Evolutionary conservation across 164 flowering plant genomes (phyloP), one percentile per base, ranked within the genome.

Genomic region (Tinospora cordifolia): DNA sequence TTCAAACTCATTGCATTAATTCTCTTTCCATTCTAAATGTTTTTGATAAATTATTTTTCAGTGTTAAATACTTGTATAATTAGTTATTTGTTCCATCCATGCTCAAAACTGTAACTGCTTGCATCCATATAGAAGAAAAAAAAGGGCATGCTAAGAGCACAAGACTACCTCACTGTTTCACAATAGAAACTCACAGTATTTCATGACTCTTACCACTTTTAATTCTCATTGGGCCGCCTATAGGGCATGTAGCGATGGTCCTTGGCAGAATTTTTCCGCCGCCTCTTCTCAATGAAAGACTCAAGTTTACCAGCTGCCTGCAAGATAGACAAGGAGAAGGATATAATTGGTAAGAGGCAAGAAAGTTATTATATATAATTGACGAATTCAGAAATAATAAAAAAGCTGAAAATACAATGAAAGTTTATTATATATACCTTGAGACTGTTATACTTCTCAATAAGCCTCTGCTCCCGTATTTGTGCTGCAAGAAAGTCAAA

Each of bases 231-330:
- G 6, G 84, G 38, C 65, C 96, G 81, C 10, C 95, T 88, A 71
- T 92, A 92, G 25, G 97, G 98, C 83, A 92, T 72, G 80, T 67
- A 86, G 65, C 86, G 85, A 60, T 84, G 95, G 71, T 92, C 97
- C 76, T 89, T 94, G 1, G 98, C 71, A 46, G 98, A 95, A 79
- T 94, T 94, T 82, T 84, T 91, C 80, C 73, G 86, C 69, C 91
- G 84, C 78, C 72, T 86, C 54, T 88, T 89, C 81, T 88, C 95
- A 6, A 94, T 78, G 75, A 79, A 92, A 21, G 93, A 75, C 40
- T 90, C 93, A 30, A 94, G 89, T 80, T 94, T 89, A 65, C 97
- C 97, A 70, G 91, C 70, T 71, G 75, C 90, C 96, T 92, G 77
- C 47, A 63, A 63, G 14, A 73, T 44, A 66, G 15, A 62, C 34